Base-by-base conservation (phyloP, 352 stramenopile genomes). In the Phytophthora podocarpi region DNA sequence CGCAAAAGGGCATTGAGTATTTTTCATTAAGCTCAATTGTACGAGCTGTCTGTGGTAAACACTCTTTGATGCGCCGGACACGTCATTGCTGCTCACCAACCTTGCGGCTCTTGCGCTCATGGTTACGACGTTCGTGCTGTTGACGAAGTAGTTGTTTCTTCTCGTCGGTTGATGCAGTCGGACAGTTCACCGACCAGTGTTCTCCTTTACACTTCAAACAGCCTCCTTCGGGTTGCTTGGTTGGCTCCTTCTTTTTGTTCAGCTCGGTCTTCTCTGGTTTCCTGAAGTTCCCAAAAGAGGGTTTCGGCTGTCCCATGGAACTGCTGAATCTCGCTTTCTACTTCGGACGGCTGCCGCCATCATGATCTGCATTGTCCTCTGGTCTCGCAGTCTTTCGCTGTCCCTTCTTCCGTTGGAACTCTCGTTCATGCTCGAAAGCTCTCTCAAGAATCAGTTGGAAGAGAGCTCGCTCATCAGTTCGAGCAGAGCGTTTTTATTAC, bases 1-100 rank as follows among this genome's bases (percentile, higher is more conserved):
- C 32, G 34, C 48, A 32, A 56, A 24, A 56, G 48, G 21, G 34
- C 48, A 56, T 39, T 46, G 48, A 46, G 21, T 45, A 35, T n/a
- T 41, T 31, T 43, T 24, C 34, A 21, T 56, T 56, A 5, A 56
- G 16, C 32, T 46, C 34, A 3, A 56, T 10, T 4, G 27, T 26
- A 8, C 7, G 36, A 30, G 16, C 23, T 8, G n/a, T 27, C 5
- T 36, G 21, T n/a, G 10, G 1, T 8, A 56, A 39, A 30, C 48
- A 56, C 48, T 56, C n/a, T n/a, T n/a, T 46, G 13, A 56, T 37
- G 34, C 34, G 48, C 48, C 15, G 11, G 20, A 46, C 3, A 15
- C 21, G 24, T 56, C 34, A 56, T 28, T 56, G 3, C 8, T 48
- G 49, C 6, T 18, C 27, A 24, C 43, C 4, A 28, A 31, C 16